Base-by-base conservation (phyloP, 23 red algal species). In the Gracilaria caudata region DNA sequence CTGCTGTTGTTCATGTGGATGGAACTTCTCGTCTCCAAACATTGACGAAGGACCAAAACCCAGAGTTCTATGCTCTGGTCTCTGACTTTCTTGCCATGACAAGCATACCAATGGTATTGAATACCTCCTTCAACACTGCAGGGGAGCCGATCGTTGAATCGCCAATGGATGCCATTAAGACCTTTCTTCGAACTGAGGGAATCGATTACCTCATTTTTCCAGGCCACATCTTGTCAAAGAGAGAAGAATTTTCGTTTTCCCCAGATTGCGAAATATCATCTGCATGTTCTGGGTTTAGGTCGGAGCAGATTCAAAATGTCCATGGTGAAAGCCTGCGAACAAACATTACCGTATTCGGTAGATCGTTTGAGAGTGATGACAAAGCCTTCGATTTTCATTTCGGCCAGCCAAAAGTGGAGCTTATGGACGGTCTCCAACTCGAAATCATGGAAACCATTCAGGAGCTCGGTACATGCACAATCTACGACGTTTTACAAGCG, bases 141-240 rank as follows among this genome's bases (percentile, higher is more conserved):
- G 86, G 83, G 30, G 83, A 98, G 58, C 95, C 95, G 71, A 93
- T 98, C 2, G 90, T 98, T 20, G 90, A 98, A 26, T 80, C 83
- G 34, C 95, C 95, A 0, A 23, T 30, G 33, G 95, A 98, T 68
- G 89, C 90, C 38, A 53, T 98, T 3, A 60, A 81, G 39, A 41
- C 89, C 6, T 83, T 98, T 49, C 82, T 98, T 20, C 16, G 56
- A 54, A 20, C 90, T 53, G 71, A 56, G 13, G 94, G 82, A 36
- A 93, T 98, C 17, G 95, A 94, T 56, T 43, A 44, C 56, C 84
- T 98, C 10, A 64, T 91, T 36, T 91, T 98, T 58, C 90, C 70
- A 14, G 61, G 59, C 12, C 28, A 46, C 40, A 60, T 96, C 11
- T 14, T 76, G 7, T 36, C 55, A 60, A 92, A 89, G 58, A 43